These are phyloP conservation scores for Leucosporidium creatinivorum DNA, from an alignment of 768 basidiomycete species.

Conservation along the genomic window DNA sequence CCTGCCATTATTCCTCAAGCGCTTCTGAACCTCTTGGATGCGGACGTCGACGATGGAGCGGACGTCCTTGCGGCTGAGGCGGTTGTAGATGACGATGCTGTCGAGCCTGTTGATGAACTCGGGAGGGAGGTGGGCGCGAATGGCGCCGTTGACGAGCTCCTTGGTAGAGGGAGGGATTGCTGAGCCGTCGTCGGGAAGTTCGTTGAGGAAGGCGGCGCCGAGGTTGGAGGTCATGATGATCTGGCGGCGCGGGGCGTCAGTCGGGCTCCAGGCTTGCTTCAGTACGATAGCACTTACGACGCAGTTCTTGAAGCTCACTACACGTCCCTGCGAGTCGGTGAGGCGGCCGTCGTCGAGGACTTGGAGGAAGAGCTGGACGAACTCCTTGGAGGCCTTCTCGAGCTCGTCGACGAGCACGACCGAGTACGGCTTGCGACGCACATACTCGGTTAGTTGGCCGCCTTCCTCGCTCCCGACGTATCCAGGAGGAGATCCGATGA, in stretches of 20 bases:
- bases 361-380: conserved; percentile 45
- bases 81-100: conserved; percentile 53
- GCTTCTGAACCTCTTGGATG: conserved; percentile 71
- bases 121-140: conserved; percentile 44
- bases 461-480: conserved; percentile 87
- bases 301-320: conserved; percentile 44
- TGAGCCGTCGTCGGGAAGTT: conserved; percentile 41
- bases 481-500: conserved; percentile 88
- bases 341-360: conserved; percentile 46
- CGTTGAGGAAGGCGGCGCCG: conserved; percentile 44
- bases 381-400: conserved; percentile 46
- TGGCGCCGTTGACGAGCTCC: conserved; percentile 42
- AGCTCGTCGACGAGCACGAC: conserved; percentile 33
- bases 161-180: conserved; percentile 34
- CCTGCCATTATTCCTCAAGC: conserved; percentile 58
- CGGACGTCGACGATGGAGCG: conserved; percentile 83
- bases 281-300: conserved; percentile 3
- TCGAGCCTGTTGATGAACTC: conserved; percentile 42
- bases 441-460: conserved; percentile 46
- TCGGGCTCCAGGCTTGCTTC: background rate
- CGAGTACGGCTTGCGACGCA: background rate
- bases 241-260: background rate
- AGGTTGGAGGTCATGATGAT: conserved; percentile 42
- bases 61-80: conserved; percentile 67
- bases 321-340: conserved; percentile 45